Percentiles rank a stretch among this genome's conserved stretches.
Conservation (phyloP, 805 yeast genomes). For the Isabelozyma rhagii region DNA sequence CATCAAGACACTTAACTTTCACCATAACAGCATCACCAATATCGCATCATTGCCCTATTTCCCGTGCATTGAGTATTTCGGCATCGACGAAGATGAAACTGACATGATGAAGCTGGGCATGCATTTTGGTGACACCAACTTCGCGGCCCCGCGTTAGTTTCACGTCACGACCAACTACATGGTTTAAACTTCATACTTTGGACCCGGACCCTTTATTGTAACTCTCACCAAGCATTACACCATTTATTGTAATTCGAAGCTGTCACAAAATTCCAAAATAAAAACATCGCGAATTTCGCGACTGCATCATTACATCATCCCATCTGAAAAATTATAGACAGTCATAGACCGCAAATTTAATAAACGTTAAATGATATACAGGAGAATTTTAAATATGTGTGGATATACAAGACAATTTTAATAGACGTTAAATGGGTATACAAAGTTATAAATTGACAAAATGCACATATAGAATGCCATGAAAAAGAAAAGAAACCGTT, state of each 20-base stretch:
- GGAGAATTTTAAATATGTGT: no score
- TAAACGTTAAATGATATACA: no score
- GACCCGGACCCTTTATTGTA: neutral
- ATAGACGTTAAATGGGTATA: no score
- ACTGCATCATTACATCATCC: neutral
- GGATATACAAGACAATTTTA: no score
- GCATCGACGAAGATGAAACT: constrained; percentile 6
- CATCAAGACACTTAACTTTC: neutral
- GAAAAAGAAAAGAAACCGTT: neutral
- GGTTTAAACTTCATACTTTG: no score
- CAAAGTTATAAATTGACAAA: no score
- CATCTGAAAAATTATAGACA: no score
- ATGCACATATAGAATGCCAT: neutral
- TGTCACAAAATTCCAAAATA: neutral
- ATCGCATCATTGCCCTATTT: constrained; percentile 6
- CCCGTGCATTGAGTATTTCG: constrained; percentile 6
- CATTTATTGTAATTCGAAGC: neutral
- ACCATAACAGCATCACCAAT: constrained; percentile 4
- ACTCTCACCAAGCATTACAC: neutral
- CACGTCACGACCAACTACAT: no score
- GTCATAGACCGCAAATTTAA: no score
- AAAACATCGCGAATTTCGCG: neutral
- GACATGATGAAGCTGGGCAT: constrained; percentile 7
- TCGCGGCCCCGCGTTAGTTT: no score
- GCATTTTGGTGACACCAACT: neutral